Percentiles rank a stretch among this genome's conserved stretches.
Evolutionary conservation across 2,329 filamentous ascomycete species (phyloP).

Genomic region (Trichoderma simmonsii): DNA sequence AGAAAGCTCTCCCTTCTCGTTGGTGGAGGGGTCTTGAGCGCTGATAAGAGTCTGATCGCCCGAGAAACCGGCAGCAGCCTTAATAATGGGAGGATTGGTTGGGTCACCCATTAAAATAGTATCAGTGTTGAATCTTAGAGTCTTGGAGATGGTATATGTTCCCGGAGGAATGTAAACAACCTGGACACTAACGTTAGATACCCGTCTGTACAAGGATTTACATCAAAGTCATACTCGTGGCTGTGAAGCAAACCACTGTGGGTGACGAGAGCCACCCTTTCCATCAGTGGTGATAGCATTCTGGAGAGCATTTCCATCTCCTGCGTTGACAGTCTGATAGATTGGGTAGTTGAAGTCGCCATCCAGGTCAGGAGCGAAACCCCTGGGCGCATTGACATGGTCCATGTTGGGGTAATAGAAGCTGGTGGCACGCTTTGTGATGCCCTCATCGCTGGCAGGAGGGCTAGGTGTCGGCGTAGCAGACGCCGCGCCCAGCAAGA

Average conservation of each 20-base stretch:
- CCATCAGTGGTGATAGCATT: slow-evolving; percentile 38
- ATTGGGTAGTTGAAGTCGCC: slow-evolving; percentile 37
- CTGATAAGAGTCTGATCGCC: slow-evolving; percentile 33
- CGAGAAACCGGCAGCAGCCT: slow-evolving; percentile 37
- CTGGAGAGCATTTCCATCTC: slow-evolving; percentile 38
- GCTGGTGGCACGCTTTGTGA: slow-evolving; percentile 24
- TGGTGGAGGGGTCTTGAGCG: slow-evolving; percentile 37
- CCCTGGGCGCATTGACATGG: slow-evolving; percentile 35
- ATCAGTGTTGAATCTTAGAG: slow-evolving; percentile 42
- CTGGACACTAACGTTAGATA: slow-evolving; percentile 11
- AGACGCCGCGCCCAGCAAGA: slow-evolving; percentile 21
- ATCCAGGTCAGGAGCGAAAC: slow-evolving; percentile 41
- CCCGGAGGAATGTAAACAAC: slow-evolving; percentile 44
- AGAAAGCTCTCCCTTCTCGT: slow-evolving; percentile 36
- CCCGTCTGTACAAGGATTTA: not conserved
- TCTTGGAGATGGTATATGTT: slow-evolving; percentile 39
- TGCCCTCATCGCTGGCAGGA: slow-evolving; percentile 13
- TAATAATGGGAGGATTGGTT: slow-evolving; percentile 41
- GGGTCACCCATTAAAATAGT: slow-evolving; percentile 47
- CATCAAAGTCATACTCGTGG: slow-evolving; percentile 32
- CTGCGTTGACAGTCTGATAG: slow-evolving; percentile 37
- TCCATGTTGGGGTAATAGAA: slow-evolving; percentile 46
- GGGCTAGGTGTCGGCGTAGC: slow-evolving; percentile 20
- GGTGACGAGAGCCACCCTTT: slow-evolving; percentile 31
- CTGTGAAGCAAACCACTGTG: slow-evolving; percentile 41